Base-by-base conservation (phyloP, 768 basidiomycete species). In the Rhodotorula kratochvilovae region DNA sequence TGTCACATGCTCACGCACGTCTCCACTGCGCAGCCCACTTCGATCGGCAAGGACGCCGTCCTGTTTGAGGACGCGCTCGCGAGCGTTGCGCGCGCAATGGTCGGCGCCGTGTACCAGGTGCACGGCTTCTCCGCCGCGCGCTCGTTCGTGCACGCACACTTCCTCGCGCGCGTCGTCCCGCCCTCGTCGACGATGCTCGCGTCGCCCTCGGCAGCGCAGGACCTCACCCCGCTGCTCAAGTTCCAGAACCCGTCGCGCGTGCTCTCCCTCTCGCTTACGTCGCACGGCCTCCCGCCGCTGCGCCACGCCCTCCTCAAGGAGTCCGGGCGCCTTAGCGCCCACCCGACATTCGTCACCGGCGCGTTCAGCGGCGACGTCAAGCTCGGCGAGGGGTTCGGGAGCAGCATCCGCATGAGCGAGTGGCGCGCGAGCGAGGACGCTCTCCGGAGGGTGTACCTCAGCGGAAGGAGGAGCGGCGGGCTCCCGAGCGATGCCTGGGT, bases 331-430 rank as follows among this genome's bases (percentile, higher is more conserved):
- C 87, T 87, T 75, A 90, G 91, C 2, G 90, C 90, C 76, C 88
- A 92, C 6, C 94, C 96, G 2, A 85, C 94, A 50, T 99, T 90
- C 80, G 89, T 96, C n/a, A 89, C 95, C n/a, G 96, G 92, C 27
- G 89, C 96, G 69, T 98, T 86, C 80, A 90, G 87, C 33, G 92
- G 87, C 51, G 68, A 90, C 86, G 56, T 79, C 79, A 86, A 96
- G 81, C 86, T 99, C 4, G 92, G 94, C 11, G 94, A 99, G 81
- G 93, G 94, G 23, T 92, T 94, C 78, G 96, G 96, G 63, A 89
- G 87, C 75, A 93, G 91, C 5, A 82, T 97, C 65, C 88, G 86
- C 80, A 98, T 98, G 95, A 92, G 92, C 25, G 92, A 97, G 81
- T 94, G 86, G 81, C 84, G 95, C 67, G 91, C 91, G 25, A 89